Conservation (phyloP, 2,329 filamentous ascomycete genomes). For the Calonectria leucothoes region DNA sequence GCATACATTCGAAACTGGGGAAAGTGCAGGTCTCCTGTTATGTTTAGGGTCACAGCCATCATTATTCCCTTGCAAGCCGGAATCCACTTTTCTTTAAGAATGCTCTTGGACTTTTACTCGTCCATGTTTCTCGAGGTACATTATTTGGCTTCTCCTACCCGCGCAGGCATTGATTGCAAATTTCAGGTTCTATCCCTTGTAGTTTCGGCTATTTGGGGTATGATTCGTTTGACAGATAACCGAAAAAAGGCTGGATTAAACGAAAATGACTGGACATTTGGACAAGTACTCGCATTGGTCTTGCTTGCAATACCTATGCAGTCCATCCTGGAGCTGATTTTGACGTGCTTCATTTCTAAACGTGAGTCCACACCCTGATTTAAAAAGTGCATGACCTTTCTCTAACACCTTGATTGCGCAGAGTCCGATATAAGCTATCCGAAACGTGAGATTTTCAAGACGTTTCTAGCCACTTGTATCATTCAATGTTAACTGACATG, state of each 20-base stretch:
- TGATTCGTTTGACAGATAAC: background rate
- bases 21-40: no score
- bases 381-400: no score
- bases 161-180: no score
- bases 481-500: no score
- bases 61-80: background rate
- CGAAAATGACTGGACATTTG: background rate
- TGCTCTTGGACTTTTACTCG: background rate
- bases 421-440: no score
- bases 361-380: no score
- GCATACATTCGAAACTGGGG: no score
- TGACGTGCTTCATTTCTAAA: background rate
- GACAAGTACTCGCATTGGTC: background rate
- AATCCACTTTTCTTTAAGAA: no score
- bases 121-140: background rate
- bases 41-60: background rate
- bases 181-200: background rate
- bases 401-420: no score
- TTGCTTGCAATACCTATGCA: background rate
- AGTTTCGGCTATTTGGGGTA: background rate
- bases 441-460: no score
- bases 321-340: background rate
- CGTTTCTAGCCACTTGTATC: no score
- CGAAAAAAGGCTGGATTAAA: background rate
- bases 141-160: background rate